A percentile compares a stretch with the other conserved stretches of the same genome.
Conservation (phyloP, 2,329 filamentous ascomycete species). For the Aspergillus aculeatus region DNA sequence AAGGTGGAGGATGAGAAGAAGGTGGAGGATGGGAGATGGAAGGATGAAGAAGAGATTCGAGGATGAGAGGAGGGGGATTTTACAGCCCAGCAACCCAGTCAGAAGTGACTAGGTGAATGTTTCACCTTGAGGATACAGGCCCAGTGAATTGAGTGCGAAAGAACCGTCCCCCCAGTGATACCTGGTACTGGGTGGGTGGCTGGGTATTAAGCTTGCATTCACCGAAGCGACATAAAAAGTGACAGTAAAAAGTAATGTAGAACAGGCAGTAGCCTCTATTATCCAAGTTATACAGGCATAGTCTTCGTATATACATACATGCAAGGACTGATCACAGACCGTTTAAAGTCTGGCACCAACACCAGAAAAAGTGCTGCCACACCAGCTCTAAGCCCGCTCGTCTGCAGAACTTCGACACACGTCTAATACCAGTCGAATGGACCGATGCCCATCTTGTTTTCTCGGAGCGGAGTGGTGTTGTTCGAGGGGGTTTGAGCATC, state of each 20-base stretch:
- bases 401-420: constrained; percentile 5
- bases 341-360: background rate
- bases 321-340: constrained; percentile 1
- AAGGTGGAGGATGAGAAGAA: background rate
- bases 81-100: background rate
- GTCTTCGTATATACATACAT: constrained; percentile 11
- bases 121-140: background rate
- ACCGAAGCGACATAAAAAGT: too few species aligned
- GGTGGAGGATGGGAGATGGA: background rate
- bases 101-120: background rate
- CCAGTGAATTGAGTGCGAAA: background rate
- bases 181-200: background rate
- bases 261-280: constrained; percentile 6
- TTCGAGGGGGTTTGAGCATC: background rate
- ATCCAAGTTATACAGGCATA: background rate
- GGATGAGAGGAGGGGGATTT: background rate
- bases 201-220: too few species aligned
- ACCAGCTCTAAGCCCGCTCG: background rate
- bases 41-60: background rate
- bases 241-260: background rate
- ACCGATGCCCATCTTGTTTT: constrained; percentile 11
- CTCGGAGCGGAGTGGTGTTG: constrained; percentile 19
- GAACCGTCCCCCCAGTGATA: background rate
- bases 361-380: background rate
- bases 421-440: background rate